These are phyloP conservation scores for Streptanthus diversifolius DNA, from an alignment of 345 rosid genomes.

Conservation along the genomic window DNA sequence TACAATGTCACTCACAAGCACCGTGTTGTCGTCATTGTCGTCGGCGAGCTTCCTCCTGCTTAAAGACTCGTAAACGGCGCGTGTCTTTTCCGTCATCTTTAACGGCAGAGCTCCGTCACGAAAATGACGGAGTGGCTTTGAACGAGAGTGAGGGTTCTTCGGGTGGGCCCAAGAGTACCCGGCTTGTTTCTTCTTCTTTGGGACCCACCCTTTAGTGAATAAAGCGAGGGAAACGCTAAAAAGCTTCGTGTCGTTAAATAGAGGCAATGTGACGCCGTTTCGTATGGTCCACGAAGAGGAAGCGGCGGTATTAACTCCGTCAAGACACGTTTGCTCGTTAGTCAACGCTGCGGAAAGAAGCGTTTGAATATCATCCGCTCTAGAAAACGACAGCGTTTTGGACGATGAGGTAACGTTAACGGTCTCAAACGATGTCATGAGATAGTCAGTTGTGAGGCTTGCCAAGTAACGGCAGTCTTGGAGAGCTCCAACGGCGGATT, in stretches of 20 bases:
- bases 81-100: constrained; percentile 51
- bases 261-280: constrained; percentile 50
- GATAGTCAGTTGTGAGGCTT: constrained; percentile 51
- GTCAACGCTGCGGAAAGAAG: constrained; percentile 73
- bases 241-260: constrained; percentile 69
- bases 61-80: constrained; percentile 50
- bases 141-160: constrained; percentile 16
- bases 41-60: constrained; percentile 52
- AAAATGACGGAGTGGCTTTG: constrained; percentile 36
- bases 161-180: constrained; percentile 26
- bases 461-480: constrained; percentile 70
- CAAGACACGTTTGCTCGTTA: constrained; percentile 71
- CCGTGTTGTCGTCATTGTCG: constrained; percentile 6
- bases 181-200: constrained; percentile 39
- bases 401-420: constrained; percentile 36
- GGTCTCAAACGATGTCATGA: constrained; percentile 43
- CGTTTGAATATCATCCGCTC: constrained; percentile 71
- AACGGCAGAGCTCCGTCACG: constrained; percentile 51
- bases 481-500: constrained; percentile 54
- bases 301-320: constrained; percentile 49
- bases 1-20: constrained; percentile 52
- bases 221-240: constrained; percentile 71
- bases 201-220: constrained; percentile 73
- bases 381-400: constrained; percentile 32
- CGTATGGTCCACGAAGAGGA: constrained; percentile 50